Evolutionary conservation across 768 basidiomycete species (phyloP).

Genomic region (Candolleomyces eurysporus): DNA sequence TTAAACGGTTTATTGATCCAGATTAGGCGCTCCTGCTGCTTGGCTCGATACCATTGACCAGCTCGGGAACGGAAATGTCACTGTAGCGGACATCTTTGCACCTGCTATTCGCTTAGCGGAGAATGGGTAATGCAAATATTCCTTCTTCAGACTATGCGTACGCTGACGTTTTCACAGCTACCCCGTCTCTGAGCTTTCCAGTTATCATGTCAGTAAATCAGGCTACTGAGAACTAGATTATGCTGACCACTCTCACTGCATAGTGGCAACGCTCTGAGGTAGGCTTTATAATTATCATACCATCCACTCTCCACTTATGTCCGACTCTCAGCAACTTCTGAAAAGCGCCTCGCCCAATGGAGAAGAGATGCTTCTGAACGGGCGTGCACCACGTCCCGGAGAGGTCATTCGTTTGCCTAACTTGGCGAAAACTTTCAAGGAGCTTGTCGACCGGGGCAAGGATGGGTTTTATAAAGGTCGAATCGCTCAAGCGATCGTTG

Average conservation of each 20-base stretch:
- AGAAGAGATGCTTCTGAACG: conserved; percentile 82
- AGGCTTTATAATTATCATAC: not conserved
- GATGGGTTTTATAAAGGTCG: conserved; percentile 94
- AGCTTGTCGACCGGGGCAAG: conserved; percentile 77
- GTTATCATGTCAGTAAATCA: conserved; percentile 41
- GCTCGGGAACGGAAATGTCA: conserved; percentile 74
- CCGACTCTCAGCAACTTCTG: conserved; percentile 51
- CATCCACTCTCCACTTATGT: not conserved
- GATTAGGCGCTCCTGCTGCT: conserved; percentile 82
- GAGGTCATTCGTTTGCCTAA: conserved; percentile 80
- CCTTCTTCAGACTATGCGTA: not conserved
- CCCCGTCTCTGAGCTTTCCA: conserved; percentile 84
- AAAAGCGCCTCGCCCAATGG: conserved; percentile 84
- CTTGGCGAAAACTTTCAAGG: conserved; percentile 81
- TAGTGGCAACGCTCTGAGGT: conserved; percentile 64
- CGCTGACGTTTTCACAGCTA: conserved; percentile 44
- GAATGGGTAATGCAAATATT: conserved; percentile 61
- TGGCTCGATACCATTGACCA: conserved; percentile 88
- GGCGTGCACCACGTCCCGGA: conserved; percentile 81
- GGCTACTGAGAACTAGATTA: not conserved
- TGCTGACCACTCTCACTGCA: not conserved
- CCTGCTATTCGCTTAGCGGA: conserved; percentile 93
- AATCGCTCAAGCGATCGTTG: conserved; percentile 85
- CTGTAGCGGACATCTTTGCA: conserved; percentile 66
- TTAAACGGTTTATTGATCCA: not conserved